Evolutionary conservation across 371 early-diverging fungal species (phyloP), one percentile per base, ranked within the genome.

Genomic region (Mucor plumbeus): DNA sequence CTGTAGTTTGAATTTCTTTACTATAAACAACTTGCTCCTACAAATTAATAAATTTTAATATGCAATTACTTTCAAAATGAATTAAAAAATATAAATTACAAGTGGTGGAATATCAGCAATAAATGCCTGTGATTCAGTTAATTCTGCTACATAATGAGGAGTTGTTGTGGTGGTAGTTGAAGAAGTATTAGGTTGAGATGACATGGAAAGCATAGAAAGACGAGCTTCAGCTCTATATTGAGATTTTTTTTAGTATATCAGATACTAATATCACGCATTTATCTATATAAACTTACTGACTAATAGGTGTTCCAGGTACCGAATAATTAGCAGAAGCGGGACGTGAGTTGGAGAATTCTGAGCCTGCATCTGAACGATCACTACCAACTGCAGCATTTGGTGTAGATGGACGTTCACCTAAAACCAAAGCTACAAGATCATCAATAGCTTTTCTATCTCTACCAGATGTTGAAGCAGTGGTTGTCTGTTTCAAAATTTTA

Each of bases 1-100:
- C 91, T 1, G 85, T 80, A 5, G 96, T 96, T 70, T 97, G 98
- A 15, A 91, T 88, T 68, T 94, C 95, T 76, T 96, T 96, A 77
- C 87, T 91, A 80, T 97, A 97, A 19, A 88, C 87, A n/a, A 96
- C 93, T 56, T 84, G 84, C 81, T 95, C 95, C 91, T 92, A 65
- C 0, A 26, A 26, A 14, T 2, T 21, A 0, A 48, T 34, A 61
- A 7, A n/a, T 5, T 5, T 26, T 21, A 31, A 4, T 31, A 19
- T 6, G 13, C 4, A 53, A 9, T 7, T 31, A 10, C 8, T 17
- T 44, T 17, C 7, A 13, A 10, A 26, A 4, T 7, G 13, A 7
- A 38, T 36, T 15, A 17, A 50, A 26, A 19, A 13, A 1, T 64
- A 41, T 64, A 26, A 26, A 26, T 59, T 76, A 92, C 92, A 82